Evolutionary conservation across 163 green algal genomes (phyloP).

Genomic region (Prototheca wickerhamii): DNA sequence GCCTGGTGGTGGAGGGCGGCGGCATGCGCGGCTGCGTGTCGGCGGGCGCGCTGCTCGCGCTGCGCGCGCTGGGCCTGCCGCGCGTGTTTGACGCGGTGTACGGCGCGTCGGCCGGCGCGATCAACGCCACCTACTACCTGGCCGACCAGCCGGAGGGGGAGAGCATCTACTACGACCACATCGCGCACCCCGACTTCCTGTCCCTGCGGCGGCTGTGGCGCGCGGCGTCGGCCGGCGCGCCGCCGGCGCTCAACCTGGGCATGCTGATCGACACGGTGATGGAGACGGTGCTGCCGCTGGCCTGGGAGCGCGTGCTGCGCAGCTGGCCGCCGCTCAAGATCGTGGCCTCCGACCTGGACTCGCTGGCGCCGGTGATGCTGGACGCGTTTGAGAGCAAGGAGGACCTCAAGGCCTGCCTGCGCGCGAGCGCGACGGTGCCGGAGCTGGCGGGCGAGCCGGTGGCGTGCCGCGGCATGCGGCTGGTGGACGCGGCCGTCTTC

Average conservation of each 20-base stretch:
- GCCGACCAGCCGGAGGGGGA: constrained; percentile 46
- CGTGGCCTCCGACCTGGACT: constrained; percentile 68
- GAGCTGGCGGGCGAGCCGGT: constrained; percentile 50
- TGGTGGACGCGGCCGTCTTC: constrained; percentile 64
- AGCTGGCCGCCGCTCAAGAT: constrained; percentile 64
- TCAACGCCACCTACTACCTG: constrained; percentile 88
- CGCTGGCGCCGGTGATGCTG: constrained; percentile 53
- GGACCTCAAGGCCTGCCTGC: constrained; percentile 59
- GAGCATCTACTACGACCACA: constrained; percentile 71
- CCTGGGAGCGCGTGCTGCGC: constrained; percentile 53
- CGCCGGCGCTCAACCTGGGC: constrained; percentile 62
- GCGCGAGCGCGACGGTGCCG: constrained; percentile 68
- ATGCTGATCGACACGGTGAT: constrained; percentile 80
- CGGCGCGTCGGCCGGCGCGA: constrained; percentile 70
- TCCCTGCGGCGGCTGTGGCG: constrained; percentile 39
- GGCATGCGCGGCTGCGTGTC: constrained; percentile 64
- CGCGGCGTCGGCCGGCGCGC: neutral
- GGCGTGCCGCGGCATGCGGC: constrained; percentile 31
- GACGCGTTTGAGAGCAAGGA: constrained; percentile 40
- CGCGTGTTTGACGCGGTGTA: constrained; percentile 80
- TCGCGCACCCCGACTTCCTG: constrained; percentile 55
- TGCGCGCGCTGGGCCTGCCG: constrained; percentile 56
- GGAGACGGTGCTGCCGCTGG: constrained; percentile 46
- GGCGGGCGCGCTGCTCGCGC: constrained; percentile 47
- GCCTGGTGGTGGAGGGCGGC: constrained; percentile 76